These are phyloP conservation scores for Tubosaeta sp. DNA, from an alignment of 768 basidiomycete species.

Conservation along the genomic window DNA sequence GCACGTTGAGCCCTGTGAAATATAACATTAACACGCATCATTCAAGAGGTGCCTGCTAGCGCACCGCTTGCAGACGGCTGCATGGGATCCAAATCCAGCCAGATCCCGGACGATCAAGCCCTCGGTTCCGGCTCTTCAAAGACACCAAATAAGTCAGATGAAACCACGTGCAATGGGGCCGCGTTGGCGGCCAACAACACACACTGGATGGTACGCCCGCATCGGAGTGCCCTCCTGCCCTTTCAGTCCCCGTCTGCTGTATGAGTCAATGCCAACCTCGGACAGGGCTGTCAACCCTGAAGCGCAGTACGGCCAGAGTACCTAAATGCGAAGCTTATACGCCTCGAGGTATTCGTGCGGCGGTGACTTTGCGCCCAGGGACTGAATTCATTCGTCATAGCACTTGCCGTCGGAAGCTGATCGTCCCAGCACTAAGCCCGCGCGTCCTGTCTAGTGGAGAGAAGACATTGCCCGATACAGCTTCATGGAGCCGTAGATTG, in stretches of 20 bases:
- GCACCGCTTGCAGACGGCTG: constrained; percentile 9
- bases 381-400: constrained; percentile 27
- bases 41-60: constrained; percentile 18
- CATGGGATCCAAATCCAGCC: constrained; percentile 13
- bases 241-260: constrained; percentile 14
- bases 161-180: constrained; percentile 19
- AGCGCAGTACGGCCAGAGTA: constrained; percentile 25
- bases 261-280: constrained; percentile 11
- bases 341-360: constrained; percentile 26
- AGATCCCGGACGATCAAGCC: constrained; percentile 19
- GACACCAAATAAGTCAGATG: background rate
- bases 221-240: constrained; percentile 9
- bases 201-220: constrained; percentile 7
- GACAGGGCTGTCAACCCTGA: constrained; percentile 29
- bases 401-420: constrained; percentile 23
- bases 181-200: constrained; percentile 8
- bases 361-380: constrained; percentile 26
- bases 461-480: constrained; percentile 8
- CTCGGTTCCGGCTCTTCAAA: constrained; percentile 27
- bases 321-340: constrained; percentile 25
- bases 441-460: constrained; percentile 11
- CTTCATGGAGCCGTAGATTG: constrained; percentile 5
- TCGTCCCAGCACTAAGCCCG: constrained; percentile 21
- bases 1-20: constrained; percentile 24
- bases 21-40: constrained; percentile 26